Conservation (phyloP, 139 green algal species). For the Closterium sp. region DNA sequence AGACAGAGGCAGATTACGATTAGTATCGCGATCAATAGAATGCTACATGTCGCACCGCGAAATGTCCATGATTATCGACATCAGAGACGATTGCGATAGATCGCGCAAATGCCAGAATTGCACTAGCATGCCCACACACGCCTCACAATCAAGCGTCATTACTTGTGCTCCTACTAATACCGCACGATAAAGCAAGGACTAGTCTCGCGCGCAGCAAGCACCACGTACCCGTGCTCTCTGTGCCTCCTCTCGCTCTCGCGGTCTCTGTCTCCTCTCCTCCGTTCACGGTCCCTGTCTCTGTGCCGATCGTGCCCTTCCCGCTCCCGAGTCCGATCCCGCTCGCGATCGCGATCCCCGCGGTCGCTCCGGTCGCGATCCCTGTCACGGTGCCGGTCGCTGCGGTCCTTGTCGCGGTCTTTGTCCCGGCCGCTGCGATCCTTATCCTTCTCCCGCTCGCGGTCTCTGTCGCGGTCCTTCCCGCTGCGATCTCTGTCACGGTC, state of each 20-base stretch:
- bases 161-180: not conserved
- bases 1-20: not conserved
- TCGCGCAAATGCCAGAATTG: not conserved
- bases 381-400: slow-evolving; percentile 19
- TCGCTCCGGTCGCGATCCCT: not conserved
- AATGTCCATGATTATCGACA: not conserved
- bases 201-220: not conserved
- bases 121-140: not conserved
- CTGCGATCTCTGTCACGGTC: not conserved
- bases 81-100: not conserved
- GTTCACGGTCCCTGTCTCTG: not conserved
- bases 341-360: slow-evolving; percentile 23
- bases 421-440: slow-evolving; percentile 22
- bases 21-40: not conserved
- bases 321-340: slow-evolving; percentile 34
- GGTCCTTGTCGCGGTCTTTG: slow-evolving; percentile 29
- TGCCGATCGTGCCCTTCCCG: slow-evolving; percentile 6
- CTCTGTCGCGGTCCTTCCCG: slow-evolving; percentile 27
- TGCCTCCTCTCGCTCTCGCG: slow-evolving; percentile 1
- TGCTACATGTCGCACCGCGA: not conserved
- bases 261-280: slow-evolving; percentile 18
- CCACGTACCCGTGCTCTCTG: not conserved
- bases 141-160: not conserved
- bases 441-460: slow-evolving; percentile 35
- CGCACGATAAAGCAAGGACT: not conserved